Percentiles rank a stretch among this genome's conserved stretches.
Evolutionary conservation across 1,284 basidiomycete genomes (phyloP).

Genomic region (Abortiporus biennis): DNA sequence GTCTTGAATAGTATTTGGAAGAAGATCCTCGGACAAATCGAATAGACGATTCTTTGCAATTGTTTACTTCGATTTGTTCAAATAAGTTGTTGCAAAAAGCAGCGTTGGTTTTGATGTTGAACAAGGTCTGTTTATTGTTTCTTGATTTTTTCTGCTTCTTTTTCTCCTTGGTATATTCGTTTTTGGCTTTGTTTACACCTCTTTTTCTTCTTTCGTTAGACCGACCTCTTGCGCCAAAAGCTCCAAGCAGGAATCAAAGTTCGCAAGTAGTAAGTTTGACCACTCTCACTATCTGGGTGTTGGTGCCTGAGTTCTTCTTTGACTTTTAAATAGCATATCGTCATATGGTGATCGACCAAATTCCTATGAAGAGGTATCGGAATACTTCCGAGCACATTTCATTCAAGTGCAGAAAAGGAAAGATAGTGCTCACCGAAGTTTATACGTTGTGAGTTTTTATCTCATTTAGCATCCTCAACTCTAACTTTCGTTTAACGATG

Average conservation of each 20-base stretch:
- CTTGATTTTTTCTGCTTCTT: not conserved
- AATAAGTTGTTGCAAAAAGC: slow-evolving; percentile 68
- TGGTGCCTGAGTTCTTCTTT: not conserved
- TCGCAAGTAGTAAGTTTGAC: slow-evolving; percentile 56
- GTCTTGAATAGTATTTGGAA: slow-evolving; percentile 74
- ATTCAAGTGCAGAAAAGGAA: slow-evolving; percentile 64
- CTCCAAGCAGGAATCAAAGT: slow-evolving; percentile 57
- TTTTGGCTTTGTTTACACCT: slow-evolving; percentile 2
- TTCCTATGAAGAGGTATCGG: slow-evolving; percentile 60
- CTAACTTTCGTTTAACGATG: no score
- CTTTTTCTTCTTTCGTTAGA: no score
- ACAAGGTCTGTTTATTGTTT: slow-evolving; percentile 47
- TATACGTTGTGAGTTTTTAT: slow-evolving; percentile 53
- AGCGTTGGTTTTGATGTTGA: slow-evolving; percentile 68
- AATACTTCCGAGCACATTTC: slow-evolving; percentile 77
- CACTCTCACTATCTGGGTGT: not conserved
- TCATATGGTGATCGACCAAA: slow-evolving; percentile 74
- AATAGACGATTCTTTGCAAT: slow-evolving; percentile 73
- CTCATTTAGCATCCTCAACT: not conserved
- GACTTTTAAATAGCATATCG: slow-evolving; percentile 48
- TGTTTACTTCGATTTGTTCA: slow-evolving; percentile 67
- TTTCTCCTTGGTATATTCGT: not conserved
- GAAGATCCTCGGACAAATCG: slow-evolving; percentile 73
- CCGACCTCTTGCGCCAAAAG: slow-evolving; percentile 62
- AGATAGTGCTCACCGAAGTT: slow-evolving; percentile 48